These are phyloP conservation scores for Trebouxia sp. DNA, from an alignment of 139 green algal genomes.

Conservation along the genomic window DNA sequence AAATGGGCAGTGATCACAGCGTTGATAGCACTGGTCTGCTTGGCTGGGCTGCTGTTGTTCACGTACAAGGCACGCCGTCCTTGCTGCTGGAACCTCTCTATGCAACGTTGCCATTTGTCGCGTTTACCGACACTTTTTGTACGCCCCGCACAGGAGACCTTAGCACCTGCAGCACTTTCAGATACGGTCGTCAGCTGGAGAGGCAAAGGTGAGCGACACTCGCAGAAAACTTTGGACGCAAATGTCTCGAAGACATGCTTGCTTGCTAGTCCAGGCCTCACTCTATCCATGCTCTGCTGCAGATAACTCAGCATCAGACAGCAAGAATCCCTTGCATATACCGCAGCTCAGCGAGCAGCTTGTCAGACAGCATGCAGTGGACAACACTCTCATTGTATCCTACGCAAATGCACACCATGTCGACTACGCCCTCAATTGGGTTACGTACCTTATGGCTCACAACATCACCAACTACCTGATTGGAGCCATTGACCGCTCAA, in stretches of 20 bases:
- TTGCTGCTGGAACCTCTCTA: neutral
- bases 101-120: no score
- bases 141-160: neutral
- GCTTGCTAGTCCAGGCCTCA: no score
- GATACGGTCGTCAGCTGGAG: no score
- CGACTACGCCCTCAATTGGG: constrained; percentile 19
- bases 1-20: neutral
- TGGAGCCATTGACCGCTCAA: constrained; percentile 1
- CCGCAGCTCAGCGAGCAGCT: constrained; percentile 9
- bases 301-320: neutral
- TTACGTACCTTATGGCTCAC: neutral
- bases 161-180: neutral
- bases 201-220: neutral
- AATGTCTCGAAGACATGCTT: no score
- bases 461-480: constrained; percentile 28
- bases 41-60: neutral
- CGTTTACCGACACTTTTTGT: neutral
- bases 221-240: no score
- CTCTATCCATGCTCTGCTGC: neutral
- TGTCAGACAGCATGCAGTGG: neutral
- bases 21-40: neutral
- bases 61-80: neutral
- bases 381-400: constrained; percentile 6
- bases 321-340: neutral
- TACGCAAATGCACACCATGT: neutral